phyloP scores from a whole-genome alignment of 768 basidiomycete genomes.

The Termitomyces sp. region DNA sequence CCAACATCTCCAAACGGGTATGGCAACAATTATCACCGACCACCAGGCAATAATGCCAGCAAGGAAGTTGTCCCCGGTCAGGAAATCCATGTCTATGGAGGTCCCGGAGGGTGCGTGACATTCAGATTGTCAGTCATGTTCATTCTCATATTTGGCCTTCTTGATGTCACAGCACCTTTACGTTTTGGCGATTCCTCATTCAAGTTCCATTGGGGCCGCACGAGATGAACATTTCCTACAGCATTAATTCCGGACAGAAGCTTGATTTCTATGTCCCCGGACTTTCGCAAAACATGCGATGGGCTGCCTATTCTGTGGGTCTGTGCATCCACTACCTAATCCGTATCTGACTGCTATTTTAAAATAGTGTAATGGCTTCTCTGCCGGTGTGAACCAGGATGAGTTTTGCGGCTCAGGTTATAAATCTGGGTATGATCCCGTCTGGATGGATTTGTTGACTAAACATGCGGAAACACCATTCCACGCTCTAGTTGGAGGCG shows the following conservation, averaged over 20 bases:
- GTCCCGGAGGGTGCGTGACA: constrained; percentile 42
- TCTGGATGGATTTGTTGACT: constrained; percentile 89
- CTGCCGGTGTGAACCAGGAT: constrained; percentile 83
- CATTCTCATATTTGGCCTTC: not conserved
- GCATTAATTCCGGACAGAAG: constrained; percentile 73
- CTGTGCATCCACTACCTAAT: not conserved
- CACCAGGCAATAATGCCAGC: constrained; percentile 25
- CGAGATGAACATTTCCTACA: constrained; percentile 78
- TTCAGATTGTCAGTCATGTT: not conserved
- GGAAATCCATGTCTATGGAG: constrained; percentile 67
- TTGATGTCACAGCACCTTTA: constrained; percentile 57
- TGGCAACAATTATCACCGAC: constrained; percentile 15
- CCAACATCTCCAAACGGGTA: constrained; percentile 18
- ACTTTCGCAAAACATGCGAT: constrained; percentile 76
- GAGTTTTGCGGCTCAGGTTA: constrained; percentile 81
- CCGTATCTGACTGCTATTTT: not conserved
- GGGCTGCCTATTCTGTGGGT: constrained; percentile 82
- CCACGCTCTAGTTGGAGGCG: constrained; percentile 90
- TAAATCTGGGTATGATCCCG: constrained; percentile 78
- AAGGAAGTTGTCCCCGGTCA: constrained; percentile 48
- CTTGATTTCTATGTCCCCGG: constrained; percentile 84
- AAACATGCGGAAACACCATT: constrained; percentile 79
- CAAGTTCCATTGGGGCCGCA: constrained; percentile 64
- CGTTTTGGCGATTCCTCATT: constrained; percentile 93
- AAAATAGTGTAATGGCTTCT: constrained; percentile 79